These are phyloP conservation scores for Pistacia vera DNA, from an alignment of 345 rosid genomes.

Conservation along the genomic window DNA sequence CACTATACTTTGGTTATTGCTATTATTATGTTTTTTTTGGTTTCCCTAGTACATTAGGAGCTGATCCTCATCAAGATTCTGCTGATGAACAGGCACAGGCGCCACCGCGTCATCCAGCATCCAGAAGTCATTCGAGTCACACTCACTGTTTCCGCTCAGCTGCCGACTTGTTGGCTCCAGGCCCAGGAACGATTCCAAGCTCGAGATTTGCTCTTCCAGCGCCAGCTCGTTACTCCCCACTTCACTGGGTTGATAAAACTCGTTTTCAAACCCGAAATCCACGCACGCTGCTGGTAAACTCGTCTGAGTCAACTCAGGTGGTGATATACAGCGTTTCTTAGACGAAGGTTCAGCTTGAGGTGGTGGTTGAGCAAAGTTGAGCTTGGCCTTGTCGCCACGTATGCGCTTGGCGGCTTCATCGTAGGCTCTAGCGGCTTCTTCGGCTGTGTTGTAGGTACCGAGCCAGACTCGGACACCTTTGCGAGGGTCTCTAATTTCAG, in stretches of 20 bases:
- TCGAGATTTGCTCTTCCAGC: slow-evolving; percentile 60
- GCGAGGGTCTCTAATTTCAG: slow-evolving; percentile 85
- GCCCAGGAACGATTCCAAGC: slow-evolving; percentile 66
- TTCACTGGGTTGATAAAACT: slow-evolving; percentile 17
- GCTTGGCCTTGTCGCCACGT: slow-evolving; percentile 95
- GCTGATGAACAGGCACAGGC: slow-evolving; percentile 26
- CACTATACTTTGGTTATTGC: no score
- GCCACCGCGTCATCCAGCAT: slow-evolving; percentile 65
- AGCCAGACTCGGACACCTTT: slow-evolving; percentile 94
- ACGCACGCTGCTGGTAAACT: slow-evolving; percentile 6
- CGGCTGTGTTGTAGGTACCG: slow-evolving; percentile 83
- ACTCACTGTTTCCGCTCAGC: slow-evolving; percentile 21
- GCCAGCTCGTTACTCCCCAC: slow-evolving; percentile 25
- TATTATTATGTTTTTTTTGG: no score
- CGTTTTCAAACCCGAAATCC: slow-evolving; percentile 27
- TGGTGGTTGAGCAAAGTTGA: slow-evolving; percentile 55
- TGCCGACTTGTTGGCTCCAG: slow-evolving; percentile 31
- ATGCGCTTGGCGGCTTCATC: slow-evolving; percentile 88
- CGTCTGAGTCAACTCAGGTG: slow-evolving; percentile 31
- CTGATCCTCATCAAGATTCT: slow-evolving; percentile 15
- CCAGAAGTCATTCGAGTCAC: slow-evolving; percentile 56
- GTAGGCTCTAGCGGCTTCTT: slow-evolving; percentile 89
- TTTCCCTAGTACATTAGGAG: no score
- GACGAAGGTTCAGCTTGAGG: slow-evolving; percentile 35
- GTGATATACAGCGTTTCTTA: slow-evolving; percentile 43